Conservation (phyloP, 2,329 filamentous ascomycete species). For the Gaeumannomyces tritici region DNA sequence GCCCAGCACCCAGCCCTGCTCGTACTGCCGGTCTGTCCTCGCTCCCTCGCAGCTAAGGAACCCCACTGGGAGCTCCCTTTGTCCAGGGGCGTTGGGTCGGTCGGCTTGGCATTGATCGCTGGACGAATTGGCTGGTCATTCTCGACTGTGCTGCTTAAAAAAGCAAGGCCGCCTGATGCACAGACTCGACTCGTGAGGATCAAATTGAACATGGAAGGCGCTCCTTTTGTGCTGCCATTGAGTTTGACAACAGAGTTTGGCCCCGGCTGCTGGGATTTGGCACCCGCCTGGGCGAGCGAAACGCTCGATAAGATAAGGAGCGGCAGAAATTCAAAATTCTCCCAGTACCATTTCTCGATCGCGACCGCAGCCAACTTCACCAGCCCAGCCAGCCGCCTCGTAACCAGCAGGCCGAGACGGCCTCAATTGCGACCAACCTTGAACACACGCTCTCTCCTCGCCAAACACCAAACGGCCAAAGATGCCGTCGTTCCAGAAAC, state of each 20-base stretch:
- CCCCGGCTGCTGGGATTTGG: too few relatives aligned
- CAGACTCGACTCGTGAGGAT: neutral
- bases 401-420: neutral
- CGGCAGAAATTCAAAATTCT: neutral
- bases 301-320: neutral
- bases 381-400: neutral
- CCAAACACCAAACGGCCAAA: neutral
- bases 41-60: too few relatives aligned
- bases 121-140: neutral
- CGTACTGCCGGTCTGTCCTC: neutral
- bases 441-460: too few relatives aligned
- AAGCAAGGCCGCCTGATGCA: neutral
- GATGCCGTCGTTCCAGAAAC: slow-evolving; percentile 29
- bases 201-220: neutral
- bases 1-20: neutral
- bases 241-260: neutral
- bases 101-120: neutral
- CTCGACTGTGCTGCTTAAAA: neutral
- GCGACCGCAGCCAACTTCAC: neutral
- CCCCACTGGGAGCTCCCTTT: neutral
- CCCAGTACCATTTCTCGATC: too few relatives aligned
- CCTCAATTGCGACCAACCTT: neutral
- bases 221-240: neutral
- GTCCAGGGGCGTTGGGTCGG: neutral
- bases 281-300: neutral